Conservation (phyloP, 768 basidiomycete genomes). For the Tylopilus felleus region DNA sequence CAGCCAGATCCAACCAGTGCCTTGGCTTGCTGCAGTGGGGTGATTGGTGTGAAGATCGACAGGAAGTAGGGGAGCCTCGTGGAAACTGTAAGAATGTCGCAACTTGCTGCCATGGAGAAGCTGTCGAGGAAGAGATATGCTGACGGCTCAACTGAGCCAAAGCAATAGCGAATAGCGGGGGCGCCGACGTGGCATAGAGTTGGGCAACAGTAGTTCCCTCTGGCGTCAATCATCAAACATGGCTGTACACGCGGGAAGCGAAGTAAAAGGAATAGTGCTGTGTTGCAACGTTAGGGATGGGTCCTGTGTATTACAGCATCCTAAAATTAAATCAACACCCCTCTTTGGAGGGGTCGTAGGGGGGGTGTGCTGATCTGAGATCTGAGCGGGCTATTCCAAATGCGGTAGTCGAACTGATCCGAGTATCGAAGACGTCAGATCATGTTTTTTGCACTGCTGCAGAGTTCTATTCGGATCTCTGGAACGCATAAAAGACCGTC, state of each 20-base stretch:
- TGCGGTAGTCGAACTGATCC: slow-evolving; percentile 4
- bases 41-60: neutral
- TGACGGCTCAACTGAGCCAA: neutral
- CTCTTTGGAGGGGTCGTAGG: neutral
- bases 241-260: neutral
- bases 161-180: neutral
- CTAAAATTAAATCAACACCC: neutral
- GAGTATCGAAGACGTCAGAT: slow-evolving; percentile 16
- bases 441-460: slow-evolving; percentile 4
- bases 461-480: slow-evolving; percentile 14
- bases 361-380: slow-evolving; percentile 16
- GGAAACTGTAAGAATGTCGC: no score
- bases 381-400: neutral
- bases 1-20: no score
- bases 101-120: no score
- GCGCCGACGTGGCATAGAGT: neutral
- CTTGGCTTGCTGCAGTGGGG: neutral
- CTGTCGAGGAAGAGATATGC: neutral
- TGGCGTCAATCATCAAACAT: neutral
- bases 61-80: neutral
- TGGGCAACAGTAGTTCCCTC: neutral
- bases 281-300: neutral
- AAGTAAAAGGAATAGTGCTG: neutral
- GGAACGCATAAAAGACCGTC: slow-evolving; percentile 5
- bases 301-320: neutral